Evolutionary conservation across 2,329 filamentous ascomycete species (phyloP).

Genomic region (Aspergillus nomiae): DNA sequence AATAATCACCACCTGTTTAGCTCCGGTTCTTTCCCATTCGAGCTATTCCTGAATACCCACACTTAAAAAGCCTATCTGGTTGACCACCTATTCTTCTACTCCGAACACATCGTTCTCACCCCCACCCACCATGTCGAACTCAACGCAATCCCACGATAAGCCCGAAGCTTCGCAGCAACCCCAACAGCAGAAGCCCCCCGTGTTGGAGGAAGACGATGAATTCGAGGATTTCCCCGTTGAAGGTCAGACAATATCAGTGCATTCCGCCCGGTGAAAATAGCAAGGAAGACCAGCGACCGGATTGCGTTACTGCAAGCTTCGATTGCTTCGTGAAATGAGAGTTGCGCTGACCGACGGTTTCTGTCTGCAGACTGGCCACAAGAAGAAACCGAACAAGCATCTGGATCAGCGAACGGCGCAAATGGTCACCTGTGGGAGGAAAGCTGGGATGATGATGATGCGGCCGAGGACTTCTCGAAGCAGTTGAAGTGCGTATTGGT

Average conservation of each 20-base stretch:
- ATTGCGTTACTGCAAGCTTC: neutral
- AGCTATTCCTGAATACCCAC: neutral
- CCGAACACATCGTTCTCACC: neutral
- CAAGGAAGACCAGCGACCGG: neutral
- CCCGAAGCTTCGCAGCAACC: constrained; percentile 47
- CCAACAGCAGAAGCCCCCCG: constrained; percentile 65
- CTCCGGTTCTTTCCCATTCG: neutral
- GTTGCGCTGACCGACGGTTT: constrained; percentile 13
- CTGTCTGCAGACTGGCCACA: constrained; percentile 76
- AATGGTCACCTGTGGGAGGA: constrained; percentile 95
- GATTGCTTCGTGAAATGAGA: neutral
- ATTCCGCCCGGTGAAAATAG: neutral
- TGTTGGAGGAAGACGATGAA: constrained; percentile 95
- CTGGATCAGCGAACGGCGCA: constrained; percentile 53
- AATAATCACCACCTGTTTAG: neutral
- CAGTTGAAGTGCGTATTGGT: constrained; percentile 76
- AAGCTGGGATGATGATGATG: constrained; percentile 99
- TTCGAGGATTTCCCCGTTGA: constrained; percentile 99
- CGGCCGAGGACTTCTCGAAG: constrained; percentile 90
- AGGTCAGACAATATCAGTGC: constrained; percentile 57
- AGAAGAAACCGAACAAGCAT: constrained; percentile 77
- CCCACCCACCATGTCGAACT: constrained; percentile 49
- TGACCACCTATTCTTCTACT: neutral
- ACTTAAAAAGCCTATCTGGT: neutral
- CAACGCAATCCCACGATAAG: constrained; percentile 36